phyloP scores from a whole-genome alignment of 768 basidiomycete genomes.

The Lentinula guzmanii region DNA sequence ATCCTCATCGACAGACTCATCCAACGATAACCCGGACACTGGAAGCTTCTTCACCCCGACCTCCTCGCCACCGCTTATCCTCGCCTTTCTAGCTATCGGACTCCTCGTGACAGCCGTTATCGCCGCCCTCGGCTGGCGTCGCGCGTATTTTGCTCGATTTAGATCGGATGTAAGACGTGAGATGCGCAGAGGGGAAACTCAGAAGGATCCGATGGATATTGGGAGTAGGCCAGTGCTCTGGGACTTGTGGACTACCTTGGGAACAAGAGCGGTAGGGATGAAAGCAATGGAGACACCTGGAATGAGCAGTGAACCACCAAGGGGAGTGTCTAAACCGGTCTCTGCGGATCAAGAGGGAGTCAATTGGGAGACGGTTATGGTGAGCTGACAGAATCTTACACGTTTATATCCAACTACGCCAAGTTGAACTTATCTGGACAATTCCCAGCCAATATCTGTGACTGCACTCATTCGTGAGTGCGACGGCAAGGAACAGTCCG shows the following conservation, averaged over 20 bases:
- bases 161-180: not conserved
- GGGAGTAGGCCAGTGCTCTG: not conserved
- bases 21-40: not conserved
- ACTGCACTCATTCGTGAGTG: not conserved
- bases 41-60: not conserved
- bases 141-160: not conserved
- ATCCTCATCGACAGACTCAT: not conserved
- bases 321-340: not conserved
- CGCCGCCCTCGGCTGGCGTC: conserved; percentile 1
- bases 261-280: not conserved
- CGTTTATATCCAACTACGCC: not conserved
- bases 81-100: conserved; percentile 3
- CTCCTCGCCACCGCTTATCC: not conserved
- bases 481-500: not conserved
- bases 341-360: conserved; percentile 8
- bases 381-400: not conserved
- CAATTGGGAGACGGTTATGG: conserved; percentile 33
- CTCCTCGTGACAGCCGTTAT: not conserved
- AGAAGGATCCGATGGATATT: not conserved
- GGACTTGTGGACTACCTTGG: not conserved
- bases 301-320: not conserved
- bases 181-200: not conserved
- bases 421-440: not conserved
- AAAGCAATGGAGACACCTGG: not conserved
- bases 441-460: not conserved